Conservation (phyloP, 192 early-diverging fungal genomes). For the Coemansia sp. region DNA sequence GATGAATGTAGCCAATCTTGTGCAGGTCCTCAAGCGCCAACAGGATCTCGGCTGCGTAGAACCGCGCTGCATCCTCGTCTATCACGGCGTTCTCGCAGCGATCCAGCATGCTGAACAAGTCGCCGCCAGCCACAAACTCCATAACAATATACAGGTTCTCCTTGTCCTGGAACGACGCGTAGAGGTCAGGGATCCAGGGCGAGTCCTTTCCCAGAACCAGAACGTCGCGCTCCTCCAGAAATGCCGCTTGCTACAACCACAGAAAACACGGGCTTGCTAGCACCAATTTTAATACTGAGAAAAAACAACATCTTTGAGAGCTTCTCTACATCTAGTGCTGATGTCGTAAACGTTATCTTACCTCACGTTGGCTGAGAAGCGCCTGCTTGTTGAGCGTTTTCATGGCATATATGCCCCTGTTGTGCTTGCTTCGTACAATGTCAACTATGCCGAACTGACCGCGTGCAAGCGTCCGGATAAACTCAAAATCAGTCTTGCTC, state of each 20-base stretch:
- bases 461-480: constrained; percentile 47
- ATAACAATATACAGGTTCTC: constrained; percentile 91
- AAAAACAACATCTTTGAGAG: neutral
- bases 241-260: constrained; percentile 71
- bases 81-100: constrained; percentile 71
- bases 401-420: constrained; percentile 77
- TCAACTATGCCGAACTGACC: constrained; percentile 63
- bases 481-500: constrained; percentile 49
- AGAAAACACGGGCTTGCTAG: neutral
- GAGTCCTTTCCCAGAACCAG: constrained; percentile 69
- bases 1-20: constrained; percentile 63
- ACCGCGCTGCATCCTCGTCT: constrained; percentile 55
- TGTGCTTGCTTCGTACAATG: constrained; percentile 71
- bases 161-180: constrained; percentile 79
- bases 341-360: constrained; percentile 20
- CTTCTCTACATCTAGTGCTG: neutral
- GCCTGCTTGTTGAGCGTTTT: constrained; percentile 73
- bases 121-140: constrained; percentile 96
- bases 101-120: constrained; percentile 90
- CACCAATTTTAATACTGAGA: neutral
- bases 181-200: constrained; percentile 68
- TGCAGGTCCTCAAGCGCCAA: constrained; percentile 65
- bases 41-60: constrained; percentile 63
- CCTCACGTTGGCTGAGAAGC: constrained; percentile 71
- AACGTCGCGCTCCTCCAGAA: constrained; percentile 96